Conservation (phyloP, 306 rosid species). For the Casuarina cunninghamiana region DNA sequence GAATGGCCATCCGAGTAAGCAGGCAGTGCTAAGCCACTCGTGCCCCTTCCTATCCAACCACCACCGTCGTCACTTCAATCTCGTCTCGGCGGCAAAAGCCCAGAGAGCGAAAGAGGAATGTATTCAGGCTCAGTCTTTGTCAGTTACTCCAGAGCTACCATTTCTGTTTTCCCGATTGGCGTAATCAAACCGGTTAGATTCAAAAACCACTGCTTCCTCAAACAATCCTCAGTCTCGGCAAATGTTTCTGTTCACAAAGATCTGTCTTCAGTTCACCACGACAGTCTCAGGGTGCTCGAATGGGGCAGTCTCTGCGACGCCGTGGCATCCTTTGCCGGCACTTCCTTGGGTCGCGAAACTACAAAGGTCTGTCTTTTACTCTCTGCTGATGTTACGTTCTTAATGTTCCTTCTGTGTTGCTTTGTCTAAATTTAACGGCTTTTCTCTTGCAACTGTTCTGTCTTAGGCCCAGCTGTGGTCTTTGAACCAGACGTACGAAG, state of each 20-base stretch:
- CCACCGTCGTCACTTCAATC: background rate
- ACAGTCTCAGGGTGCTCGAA: slow-evolving; percentile 78
- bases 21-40: background rate
- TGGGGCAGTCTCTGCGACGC: slow-evolving; percentile 90
- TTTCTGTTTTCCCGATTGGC: slow-evolving; percentile 24
- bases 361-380: slow-evolving; percentile 46
- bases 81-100: background rate
- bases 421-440: background rate
- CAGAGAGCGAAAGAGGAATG: slow-evolving; percentile 28
- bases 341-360: slow-evolving; percentile 77
- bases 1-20: no score
- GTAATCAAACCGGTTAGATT: slow-evolving; percentile 15
- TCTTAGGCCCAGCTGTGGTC: slow-evolving; percentile 72
- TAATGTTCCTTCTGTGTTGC: background rate
- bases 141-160: slow-evolving; percentile 19
- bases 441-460: slow-evolving; percentile 1
- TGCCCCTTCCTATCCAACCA: background rate
- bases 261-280: slow-evolving; percentile 47
- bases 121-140: slow-evolving; percentile 28
- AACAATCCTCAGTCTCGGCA: slow-evolving; percentile 27
- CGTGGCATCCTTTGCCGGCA: slow-evolving; percentile 80
- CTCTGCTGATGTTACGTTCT: background rate
- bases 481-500: slow-evolving; percentile 59
- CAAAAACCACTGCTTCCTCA: slow-evolving; percentile 24
- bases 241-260: slow-evolving; percentile 12